Percentiles rank a stretch among this genome's conserved stretches.
Conservation (phyloP, 139 green algal species). For the Coccomyxa sp. region DNA sequence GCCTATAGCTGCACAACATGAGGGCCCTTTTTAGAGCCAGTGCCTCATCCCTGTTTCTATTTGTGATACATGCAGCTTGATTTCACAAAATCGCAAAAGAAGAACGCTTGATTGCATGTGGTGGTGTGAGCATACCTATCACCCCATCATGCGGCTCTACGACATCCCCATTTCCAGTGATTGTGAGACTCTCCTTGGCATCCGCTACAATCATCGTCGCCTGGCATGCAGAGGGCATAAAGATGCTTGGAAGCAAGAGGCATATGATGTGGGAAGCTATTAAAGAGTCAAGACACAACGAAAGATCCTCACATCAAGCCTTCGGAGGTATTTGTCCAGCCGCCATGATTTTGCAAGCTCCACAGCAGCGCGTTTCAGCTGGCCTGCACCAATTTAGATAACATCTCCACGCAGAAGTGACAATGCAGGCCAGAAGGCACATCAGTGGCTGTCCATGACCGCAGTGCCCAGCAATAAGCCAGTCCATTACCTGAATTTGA, state of each 20-base stretch:
- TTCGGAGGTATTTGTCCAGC: constrained; percentile 86
- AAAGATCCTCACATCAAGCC: constrained; percentile 61
- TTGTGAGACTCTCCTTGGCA: constrained; percentile 55
- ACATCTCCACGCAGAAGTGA: neutral
- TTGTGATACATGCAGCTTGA: too few relatives aligned
- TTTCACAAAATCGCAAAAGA: too few relatives aligned
- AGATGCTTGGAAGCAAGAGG: neutral
- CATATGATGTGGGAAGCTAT: neutral
- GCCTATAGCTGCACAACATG: constrained; percentile 60
- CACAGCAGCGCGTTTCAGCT: constrained; percentile 78
- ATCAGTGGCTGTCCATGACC: neutral
- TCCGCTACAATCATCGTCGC: constrained; percentile 83
- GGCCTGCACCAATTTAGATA: constrained; percentile 24
- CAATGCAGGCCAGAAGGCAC: neutral
- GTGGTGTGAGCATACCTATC: constrained; percentile 27
- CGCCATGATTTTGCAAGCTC: constrained; percentile 93
- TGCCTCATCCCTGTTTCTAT: too few relatives aligned
- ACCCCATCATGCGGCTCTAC: constrained; percentile 85
- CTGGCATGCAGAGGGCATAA: constrained; percentile 22
- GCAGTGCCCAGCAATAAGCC: too few relatives aligned
- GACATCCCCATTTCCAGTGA: constrained; percentile 90
- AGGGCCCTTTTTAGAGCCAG: neutral
- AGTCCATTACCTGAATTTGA: constrained; percentile 64
- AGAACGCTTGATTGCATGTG: too few relatives aligned
- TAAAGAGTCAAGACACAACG: neutral